phyloP scores from a whole-genome alignment of 2,329 filamentous ascomycete genomes.

The Venturia pyrina region DNA sequence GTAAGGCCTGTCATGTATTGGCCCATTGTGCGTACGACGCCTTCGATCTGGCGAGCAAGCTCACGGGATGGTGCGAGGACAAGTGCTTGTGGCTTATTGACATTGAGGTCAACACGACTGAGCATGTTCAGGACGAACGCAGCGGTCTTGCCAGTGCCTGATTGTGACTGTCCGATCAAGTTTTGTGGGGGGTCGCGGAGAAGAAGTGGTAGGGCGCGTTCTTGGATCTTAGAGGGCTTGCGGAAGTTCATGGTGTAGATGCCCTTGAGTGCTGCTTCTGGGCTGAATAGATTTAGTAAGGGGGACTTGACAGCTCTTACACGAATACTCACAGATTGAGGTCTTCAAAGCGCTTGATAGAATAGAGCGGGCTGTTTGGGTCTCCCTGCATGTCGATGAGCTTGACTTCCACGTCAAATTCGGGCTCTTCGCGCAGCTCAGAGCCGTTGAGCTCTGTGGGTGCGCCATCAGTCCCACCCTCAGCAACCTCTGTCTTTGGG shows the following conservation, averaged over 20 bases:
- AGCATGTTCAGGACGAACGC: conserved; percentile 92
- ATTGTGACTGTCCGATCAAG: conserved; percentile 98
- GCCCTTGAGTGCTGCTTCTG: conserved; percentile 61
- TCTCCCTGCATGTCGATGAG: conserved; percentile 82
- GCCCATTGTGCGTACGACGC: conserved; percentile 75
- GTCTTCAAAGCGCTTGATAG: conserved; percentile 73
- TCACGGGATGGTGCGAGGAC: conserved; percentile 89
- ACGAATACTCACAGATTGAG: conserved; percentile 30
- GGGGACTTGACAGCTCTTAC: background rate
- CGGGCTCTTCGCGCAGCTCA: conserved; percentile 51
- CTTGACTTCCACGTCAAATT: conserved; percentile 86
- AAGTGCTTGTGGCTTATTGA: conserved; percentile 69
- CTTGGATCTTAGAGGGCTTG: conserved; percentile 97
- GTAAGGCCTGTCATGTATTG: conserved; percentile 67
- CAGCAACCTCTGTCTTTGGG: background rate
- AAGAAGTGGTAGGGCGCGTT: conserved; percentile 83
- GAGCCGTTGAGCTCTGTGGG: conserved; percentile 28
- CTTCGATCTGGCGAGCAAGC: conserved; percentile 86
- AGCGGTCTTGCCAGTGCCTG: conserved; percentile 94
- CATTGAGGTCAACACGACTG: conserved; percentile 67
- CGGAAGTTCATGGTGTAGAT: conserved; percentile 75
- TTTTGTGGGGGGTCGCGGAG: conserved; percentile 79
- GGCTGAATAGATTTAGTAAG: conserved; percentile 28
- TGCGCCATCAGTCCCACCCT: conserved; percentile 35
- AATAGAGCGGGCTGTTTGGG: conserved; percentile 77